Base-by-base conservation (phyloP, 2,329 filamentous ascomycete species). In the Verticillium tricorpus region DNA sequence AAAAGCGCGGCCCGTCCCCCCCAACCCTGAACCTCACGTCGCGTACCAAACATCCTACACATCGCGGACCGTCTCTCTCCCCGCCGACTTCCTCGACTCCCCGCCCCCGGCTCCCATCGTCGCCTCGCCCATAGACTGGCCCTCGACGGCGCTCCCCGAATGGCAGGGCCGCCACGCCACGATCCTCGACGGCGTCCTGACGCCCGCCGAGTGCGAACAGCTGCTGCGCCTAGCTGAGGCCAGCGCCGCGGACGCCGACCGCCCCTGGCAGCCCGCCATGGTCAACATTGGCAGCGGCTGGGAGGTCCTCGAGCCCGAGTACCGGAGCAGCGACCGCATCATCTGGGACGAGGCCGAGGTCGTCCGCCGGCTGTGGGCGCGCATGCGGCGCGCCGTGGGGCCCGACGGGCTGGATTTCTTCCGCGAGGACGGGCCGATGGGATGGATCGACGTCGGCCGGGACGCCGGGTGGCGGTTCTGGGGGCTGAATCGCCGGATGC, bases 241-340 rank as follows among this genome's bases (percentile, higher is more conserved):
- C 17, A 79, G 77, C 59, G 78, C 81, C 6, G 83, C 82, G 12
- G 82, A 85, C 12, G 58, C 56, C 1, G 62, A 75, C 68, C 63
- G 66, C 6, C 73, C 77, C 1, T 94, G 91, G 91, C 78, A 81
- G 58, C 84, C 85, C 2, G 91, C 91, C 0, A 80, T 91, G 72
- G 80, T 93, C 62, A 89, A 89, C 70, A 72, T 85, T 28, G 89
- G 89, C 5, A 73, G 73, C 5, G 89, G 89, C 3, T 77, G 72
- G 61, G 87, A 94, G 73, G 73, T 79, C 2, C 72, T 87, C 52
- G 75, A 80, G 4, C 77, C 82, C 1, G 81, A 85, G 9, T 85
- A 85, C 57, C 82, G 91, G 17, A 88, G 90, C 64, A 89, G 89
- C 68, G 89, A 89, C n/a, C 83, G 91, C 3, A 91, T 94, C 65